Base-by-base conservation (phyloP, 179 eudicot species). In the Beta macrorhiza region DNA sequence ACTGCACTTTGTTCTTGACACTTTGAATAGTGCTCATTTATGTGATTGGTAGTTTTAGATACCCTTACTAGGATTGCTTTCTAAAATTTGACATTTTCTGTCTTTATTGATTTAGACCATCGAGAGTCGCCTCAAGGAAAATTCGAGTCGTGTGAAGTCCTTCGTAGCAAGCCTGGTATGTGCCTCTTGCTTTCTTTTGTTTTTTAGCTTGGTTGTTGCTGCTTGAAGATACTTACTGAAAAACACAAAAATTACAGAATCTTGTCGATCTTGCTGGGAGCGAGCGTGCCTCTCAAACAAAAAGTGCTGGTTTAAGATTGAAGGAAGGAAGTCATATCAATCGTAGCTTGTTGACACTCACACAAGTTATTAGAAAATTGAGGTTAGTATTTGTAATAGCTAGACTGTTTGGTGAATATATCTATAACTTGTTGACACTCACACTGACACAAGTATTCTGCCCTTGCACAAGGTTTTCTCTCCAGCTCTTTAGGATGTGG, bases 181-280 rank as follows among this genome's bases (percentile, higher is more conserved):
- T 82, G 56, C 69, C 83, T 55, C 75, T 45, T 61, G 37, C 72
- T 70, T 65, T 57, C 74, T 58, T 67, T 59, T 79, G n/a, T 52
- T 65, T 7, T 49, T 49, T 9, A 49, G 53, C 65, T 77, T 25
- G 42, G 19, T 5, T 29, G 42, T 51, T 70, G 70, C 55, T 72
- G 42, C 17, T 45, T 25, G 32, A 67, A 57, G 7, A 75, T 57
- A 67, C 55, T 76, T 57, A 51, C n/a, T 65, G 75, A 57, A 49
- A 29, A 55, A 62, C 37, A 49, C 9, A 2, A 70, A 52, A 62
- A 52, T 81, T 83, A 88, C 92, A 97, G 99, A 94, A 91, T 86
- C 91, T 97, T 86, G 99, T 97, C 59, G 99, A 97, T 89, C 95
- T 97, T 73, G 99, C 99, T 74, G 99, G 99, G 64, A 97, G 99